Conservation (phyloP, 2,329 filamentous ascomycete genomes). For the Fulvia fulva region DNA sequence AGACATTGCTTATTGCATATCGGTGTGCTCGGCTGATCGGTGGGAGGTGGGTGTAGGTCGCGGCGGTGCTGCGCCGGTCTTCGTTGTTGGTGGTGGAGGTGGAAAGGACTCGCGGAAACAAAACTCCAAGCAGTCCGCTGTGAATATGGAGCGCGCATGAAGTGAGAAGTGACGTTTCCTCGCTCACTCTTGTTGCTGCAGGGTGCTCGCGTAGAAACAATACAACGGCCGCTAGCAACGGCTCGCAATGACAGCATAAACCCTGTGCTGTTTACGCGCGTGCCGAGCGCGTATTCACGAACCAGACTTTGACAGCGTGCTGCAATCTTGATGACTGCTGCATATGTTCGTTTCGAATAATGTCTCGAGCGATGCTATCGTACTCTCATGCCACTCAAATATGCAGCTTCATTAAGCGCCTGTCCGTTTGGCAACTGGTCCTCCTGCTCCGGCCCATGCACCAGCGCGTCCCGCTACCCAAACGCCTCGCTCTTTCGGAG, state of each 20-base stretch:
- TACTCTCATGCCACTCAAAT: neutral
- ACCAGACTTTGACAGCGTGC: neutral
- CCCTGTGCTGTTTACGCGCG: neutral
- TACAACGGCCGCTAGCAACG: neutral
- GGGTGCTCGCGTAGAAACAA: neutral
- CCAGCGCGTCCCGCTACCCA: slow-evolving; percentile 4
- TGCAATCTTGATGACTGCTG: neutral
- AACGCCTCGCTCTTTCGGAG: slow-evolving; percentile 2
- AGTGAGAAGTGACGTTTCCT: neutral
- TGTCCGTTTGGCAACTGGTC: neutral
- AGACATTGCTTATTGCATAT: neutral
- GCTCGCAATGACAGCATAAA: neutral
- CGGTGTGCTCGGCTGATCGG: neutral
- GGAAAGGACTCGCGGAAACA: neutral
- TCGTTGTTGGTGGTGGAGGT: neutral
- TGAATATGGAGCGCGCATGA: neutral
- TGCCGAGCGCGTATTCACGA: neutral
- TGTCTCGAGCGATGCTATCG: neutral
- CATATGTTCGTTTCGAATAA: neutral
- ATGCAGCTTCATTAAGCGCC: neutral
- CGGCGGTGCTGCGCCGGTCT: neutral
- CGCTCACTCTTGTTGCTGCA: neutral
- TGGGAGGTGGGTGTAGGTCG: neutral
- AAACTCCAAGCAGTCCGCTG: neutral
- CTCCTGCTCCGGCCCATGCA: neutral